These are phyloP conservation scores for Cajanus cajan DNA, from an alignment of 306 rosid species.

Conservation along the genomic window DNA sequence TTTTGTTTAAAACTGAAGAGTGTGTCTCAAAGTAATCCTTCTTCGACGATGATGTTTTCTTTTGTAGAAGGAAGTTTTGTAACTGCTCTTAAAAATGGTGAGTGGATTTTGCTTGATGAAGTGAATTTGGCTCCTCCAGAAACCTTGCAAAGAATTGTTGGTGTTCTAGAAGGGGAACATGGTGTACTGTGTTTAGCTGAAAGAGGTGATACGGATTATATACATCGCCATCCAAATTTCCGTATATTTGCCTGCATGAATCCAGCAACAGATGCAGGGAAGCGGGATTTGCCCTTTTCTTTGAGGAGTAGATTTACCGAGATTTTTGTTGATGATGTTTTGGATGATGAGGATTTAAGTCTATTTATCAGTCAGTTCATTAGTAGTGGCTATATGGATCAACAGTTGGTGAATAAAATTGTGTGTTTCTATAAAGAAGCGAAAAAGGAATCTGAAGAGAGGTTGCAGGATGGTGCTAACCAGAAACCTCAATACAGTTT, in stretches of 20 bases:
- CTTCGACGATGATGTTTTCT: conserved; percentile 83
- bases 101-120: conserved; percentile 98
- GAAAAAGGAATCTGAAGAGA: conserved; percentile 72
- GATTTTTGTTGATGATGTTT: conserved; percentile 83
- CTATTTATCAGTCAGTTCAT: conserved; percentile 58
- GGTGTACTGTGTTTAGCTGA: conserved; percentile 88
- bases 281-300: conserved; percentile 83
- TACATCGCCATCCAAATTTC: conserved; percentile 77
- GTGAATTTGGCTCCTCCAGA: conserved; percentile 97
- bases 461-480: conserved; percentile 91
- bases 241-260: conserved; percentile 98
- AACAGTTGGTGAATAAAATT: conserved; percentile 47
- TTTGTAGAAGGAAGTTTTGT: conserved; percentile 95
- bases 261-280: conserved; percentile 99
- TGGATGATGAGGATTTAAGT: conserved; percentile 73
- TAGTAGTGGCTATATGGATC: conserved; percentile 36
- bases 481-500: conserved; percentile 93
- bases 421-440: conserved; percentile 71
- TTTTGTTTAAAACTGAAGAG: conserved; percentile 58
- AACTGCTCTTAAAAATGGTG: conserved; percentile 81
- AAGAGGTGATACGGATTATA: conserved; percentile 80
- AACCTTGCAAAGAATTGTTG: conserved; percentile 85
- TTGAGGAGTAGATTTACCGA: conserved; percentile 91
- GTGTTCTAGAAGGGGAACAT: conserved; percentile 88
- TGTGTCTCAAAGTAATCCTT: conserved; percentile 46